These are phyloP conservation scores for Citrus reticulata DNA, from an alignment of 345 rosid genomes.

Conservation along the genomic window DNA sequence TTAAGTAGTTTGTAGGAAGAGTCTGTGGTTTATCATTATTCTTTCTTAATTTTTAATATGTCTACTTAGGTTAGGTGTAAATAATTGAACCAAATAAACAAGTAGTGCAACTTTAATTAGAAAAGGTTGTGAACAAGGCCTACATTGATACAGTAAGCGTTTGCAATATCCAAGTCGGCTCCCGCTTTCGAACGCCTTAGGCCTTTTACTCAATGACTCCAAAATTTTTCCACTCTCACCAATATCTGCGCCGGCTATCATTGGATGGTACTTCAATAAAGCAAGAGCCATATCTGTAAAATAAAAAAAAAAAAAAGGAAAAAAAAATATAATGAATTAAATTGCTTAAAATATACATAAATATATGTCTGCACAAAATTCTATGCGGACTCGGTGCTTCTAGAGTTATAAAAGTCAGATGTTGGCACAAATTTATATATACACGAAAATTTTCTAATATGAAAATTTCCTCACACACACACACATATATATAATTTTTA, in stretches of 20 bases:
- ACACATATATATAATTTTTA: too few relatives aligned
- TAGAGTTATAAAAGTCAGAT: too few relatives aligned
- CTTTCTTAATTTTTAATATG: neutral
- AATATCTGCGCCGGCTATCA: neutral
- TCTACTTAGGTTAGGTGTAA: neutral
- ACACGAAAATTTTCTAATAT: too few relatives aligned
- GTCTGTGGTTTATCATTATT: neutral
- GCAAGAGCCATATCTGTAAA: neutral
- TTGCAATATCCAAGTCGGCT: neutral
- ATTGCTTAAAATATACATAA: too few relatives aligned
- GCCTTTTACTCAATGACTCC: neutral
- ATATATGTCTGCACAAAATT: too few relatives aligned
- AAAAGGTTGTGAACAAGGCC: neutral
- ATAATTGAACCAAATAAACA: neutral
- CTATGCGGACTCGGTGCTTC: too few relatives aligned
- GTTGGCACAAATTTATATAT: too few relatives aligned
- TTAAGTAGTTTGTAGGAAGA: too few relatives aligned
- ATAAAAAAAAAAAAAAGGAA: too few relatives aligned
- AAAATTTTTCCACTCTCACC: neutral
- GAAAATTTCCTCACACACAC: too few relatives aligned
- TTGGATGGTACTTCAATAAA: neutral
- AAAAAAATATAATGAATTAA: too few relatives aligned
- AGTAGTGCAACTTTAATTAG: neutral
- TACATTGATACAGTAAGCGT: neutral
- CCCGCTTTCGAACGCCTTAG: neutral